Evolutionary conservation across 176 grass and related monocot species (phyloP), one percentile per base, ranked within the genome.

Genomic region (Bothriochloa decipiens): DNA sequence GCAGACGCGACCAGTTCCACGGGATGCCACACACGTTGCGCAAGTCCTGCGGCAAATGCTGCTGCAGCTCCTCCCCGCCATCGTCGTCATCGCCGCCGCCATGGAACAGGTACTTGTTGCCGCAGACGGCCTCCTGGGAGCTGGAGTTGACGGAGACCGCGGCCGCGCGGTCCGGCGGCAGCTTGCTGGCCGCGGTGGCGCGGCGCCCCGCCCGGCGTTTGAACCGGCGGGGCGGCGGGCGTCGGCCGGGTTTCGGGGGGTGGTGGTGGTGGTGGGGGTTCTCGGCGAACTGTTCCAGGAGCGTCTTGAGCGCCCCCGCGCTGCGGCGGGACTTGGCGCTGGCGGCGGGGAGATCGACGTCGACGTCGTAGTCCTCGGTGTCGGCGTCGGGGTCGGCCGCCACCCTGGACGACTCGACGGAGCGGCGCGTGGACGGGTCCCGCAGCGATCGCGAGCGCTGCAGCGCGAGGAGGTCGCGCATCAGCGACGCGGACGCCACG

Each of bases 1-100:
- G 96, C 79, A 98, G 91, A 39, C 93, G 89, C 1, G 96, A 98
- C 96, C 96, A 98, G 86, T 94, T 98, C 89, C 87, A 98, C 0
- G 96, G 96, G 70, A 98, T 94, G 62, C 96, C 93, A 68, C 93
- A 98, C 68, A 96, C 93, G 89, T 94, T 93, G 60, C 87, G 89
- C 9, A 83, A 93, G 79, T 82, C 89, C 64, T 89, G 80, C 28
- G 87, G 32, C 72, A 86, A 65, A 25, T 91, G 92, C 61, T 89
- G 78, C 58, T 78, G 90, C 78, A 94, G 43, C 74, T 86, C 90
- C 25, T 53, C 89, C 61, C 18, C 77, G 6, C 46, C 62, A 27
- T 91, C 77, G 16, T 35, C 77, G 17, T 64, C 57, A 39, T 88
- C 84, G 67, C 41, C 72, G 50, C 1, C 83, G 17, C 76, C 66